phyloP scores from a whole-genome alignment of 2,329 filamentous ascomycete genomes.

The Magnaporthiopsis incrustans region DNA sequence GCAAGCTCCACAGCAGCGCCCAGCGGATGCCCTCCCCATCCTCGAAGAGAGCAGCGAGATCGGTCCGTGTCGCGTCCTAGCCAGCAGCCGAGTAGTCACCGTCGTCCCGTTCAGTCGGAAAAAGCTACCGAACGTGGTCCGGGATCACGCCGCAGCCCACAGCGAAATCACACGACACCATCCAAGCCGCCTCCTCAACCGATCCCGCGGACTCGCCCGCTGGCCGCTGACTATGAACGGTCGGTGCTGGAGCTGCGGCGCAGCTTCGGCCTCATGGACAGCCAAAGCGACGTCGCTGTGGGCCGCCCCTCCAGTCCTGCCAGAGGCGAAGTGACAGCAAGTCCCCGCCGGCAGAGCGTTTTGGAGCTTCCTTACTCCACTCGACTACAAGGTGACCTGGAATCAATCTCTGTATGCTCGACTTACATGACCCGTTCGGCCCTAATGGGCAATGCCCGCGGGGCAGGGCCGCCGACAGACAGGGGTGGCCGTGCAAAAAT shows the following conservation, averaged over 20 bases:
- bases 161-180: background rate
- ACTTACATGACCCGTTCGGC: background rate
- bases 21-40: background rate
- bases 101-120: background rate
- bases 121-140: too few species aligned
- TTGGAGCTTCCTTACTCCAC: background rate
- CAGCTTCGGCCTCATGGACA: slow-evolving; percentile 3
- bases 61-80: background rate
- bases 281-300: background rate
- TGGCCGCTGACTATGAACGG: slow-evolving; percentile 1
- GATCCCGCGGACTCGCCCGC: background rate
- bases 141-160: background rate
- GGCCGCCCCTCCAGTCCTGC: background rate
- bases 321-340: background rate
- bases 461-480: background rate
- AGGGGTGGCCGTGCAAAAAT: background rate
- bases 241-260: slow-evolving; percentile 4
- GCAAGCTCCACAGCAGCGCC: background rate
- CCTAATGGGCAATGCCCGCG: too few species aligned
- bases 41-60: background rate
- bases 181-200: background rate
- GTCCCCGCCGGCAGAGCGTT: background rate
- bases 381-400: background rate
- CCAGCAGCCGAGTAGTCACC: background rate
- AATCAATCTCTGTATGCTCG: background rate